A percentile compares a stretch with the other conserved stretches of the same genome.
These are phyloP conservation scores for Chlamydomonas urium DNA, from an alignment of 139 green algal genomes.

Conservation along the genomic window DNA sequence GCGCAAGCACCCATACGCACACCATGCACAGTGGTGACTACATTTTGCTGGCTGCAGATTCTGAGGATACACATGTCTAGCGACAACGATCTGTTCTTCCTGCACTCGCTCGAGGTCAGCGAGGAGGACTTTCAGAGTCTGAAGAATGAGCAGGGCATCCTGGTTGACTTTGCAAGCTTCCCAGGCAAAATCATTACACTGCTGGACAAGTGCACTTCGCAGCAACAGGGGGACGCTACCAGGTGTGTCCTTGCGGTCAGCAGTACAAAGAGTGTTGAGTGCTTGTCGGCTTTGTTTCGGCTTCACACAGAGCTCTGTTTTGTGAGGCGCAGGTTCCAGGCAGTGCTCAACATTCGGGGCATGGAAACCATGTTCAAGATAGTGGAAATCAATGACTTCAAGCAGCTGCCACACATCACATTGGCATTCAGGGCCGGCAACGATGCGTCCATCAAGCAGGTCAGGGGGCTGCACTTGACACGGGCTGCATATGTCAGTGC, in stretches of 20 bases:
- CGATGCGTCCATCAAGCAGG: slow-evolving; percentile 79
- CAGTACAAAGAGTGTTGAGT: too few species aligned
- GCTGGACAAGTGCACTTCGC: slow-evolving; percentile 71
- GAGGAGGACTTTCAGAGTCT: slow-evolving; percentile 87
- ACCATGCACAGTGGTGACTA: not conserved
- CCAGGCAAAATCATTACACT: slow-evolving; percentile 80
- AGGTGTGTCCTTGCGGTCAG: too few species aligned
- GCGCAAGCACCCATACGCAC: not conserved
- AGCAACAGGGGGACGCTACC: slow-evolving; percentile 44
- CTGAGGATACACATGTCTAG: slow-evolving; percentile 73
- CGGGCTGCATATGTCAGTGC: not conserved
- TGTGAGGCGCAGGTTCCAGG: slow-evolving; percentile 57
- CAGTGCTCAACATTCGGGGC: slow-evolving; percentile 42
- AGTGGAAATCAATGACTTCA: slow-evolving; percentile 94
- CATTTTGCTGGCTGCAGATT: slow-evolving; percentile 32
- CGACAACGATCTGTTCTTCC: slow-evolving; percentile 69
- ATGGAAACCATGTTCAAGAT: slow-evolving; percentile 69
- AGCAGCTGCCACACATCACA: slow-evolving; percentile 83
- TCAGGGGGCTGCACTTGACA: too few species aligned
- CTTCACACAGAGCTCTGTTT: too few species aligned
- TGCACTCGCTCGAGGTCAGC: slow-evolving; percentile 82
- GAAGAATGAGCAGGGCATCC: slow-evolving; percentile 84
- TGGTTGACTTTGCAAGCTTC: slow-evolving; percentile 89
- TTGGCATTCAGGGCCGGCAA: slow-evolving; percentile 77
- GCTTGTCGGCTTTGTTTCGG: too few species aligned